Percentiles rank a stretch among this genome's conserved stretches.
These are phyloP conservation scores for Komagataella pastoris DNA, from an alignment of 805 yeast genomes.

Conservation along the genomic window DNA sequence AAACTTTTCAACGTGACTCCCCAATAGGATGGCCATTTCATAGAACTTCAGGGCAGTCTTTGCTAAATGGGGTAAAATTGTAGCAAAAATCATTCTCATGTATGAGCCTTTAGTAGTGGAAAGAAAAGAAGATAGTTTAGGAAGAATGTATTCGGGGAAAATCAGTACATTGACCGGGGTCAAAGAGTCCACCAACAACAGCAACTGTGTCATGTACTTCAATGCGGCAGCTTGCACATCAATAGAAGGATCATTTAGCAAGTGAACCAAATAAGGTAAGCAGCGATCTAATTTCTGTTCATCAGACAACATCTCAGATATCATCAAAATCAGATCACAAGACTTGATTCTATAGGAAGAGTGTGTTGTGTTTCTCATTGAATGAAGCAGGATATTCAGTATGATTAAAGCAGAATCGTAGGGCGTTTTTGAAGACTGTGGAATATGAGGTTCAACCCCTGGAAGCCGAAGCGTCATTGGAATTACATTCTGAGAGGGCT, in stretches of 20 bases:
- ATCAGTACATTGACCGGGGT: conserved; percentile 65
- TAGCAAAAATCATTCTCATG: conserved; percentile 58
- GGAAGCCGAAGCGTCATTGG: conserved; percentile 36
- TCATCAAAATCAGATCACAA: conserved; percentile 60
- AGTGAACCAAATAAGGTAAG: conserved; percentile 64
- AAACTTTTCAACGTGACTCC: conserved; percentile 20
- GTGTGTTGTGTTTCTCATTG: conserved; percentile 44
- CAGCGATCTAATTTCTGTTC: conserved; percentile 79
- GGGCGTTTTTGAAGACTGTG: conserved; percentile 20
- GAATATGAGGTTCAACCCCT: conserved; percentile 34
- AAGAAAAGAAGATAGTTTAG: conserved; percentile 40
- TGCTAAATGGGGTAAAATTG: conserved; percentile 63
- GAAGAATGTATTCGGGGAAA: conserved; percentile 74
- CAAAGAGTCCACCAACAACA: conserved; percentile 47
- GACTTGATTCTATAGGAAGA: conserved; percentile 54
- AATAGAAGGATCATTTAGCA: conserved; percentile 55
- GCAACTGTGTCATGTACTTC: conserved; percentile 49
- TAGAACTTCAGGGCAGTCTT: conserved; percentile 47
- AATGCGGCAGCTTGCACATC: conserved; percentile 60
- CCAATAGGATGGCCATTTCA: conserved; percentile 42
- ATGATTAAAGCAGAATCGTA: conserved; percentile 43
- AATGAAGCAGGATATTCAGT: conserved; percentile 43
- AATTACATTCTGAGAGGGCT: conserved; percentile 9
- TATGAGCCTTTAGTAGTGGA: conserved; percentile 14
- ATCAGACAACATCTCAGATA: conserved; percentile 68